Base-by-base conservation (phyloP, 2,329 filamentous ascomycete genomes). In the Pyrenochaeta sp. region DNA sequence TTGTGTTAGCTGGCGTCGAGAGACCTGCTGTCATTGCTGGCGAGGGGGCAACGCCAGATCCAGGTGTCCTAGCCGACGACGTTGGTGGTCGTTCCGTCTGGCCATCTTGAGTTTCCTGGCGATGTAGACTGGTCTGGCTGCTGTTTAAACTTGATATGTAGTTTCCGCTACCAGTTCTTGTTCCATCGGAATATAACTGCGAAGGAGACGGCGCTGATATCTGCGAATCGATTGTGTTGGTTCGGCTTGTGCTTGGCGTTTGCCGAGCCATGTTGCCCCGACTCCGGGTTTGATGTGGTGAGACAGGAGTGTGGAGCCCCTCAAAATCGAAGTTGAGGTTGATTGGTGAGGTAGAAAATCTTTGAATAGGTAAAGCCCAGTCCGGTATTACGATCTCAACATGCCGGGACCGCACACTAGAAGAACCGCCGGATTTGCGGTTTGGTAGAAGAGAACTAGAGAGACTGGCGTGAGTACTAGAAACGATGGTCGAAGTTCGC, bases 331-430 rank as follows among this genome's bases (percentile, higher is more conserved):
- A 46, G 7, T 52, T 44, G 39, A 62, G 51, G 15, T 60, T 58
- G 32, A 68, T 60, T 23, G 70, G 65, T 34, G 65, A 66, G 10
- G 67, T 58, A 44, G 69, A 59, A 38, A 71, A 63, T 60, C 61
- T 65, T 42, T 72, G 62, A 48, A 72, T 60, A 55, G 74, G 73
- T 64, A 69, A 59, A 38, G 72, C 74, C 70, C 70, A 77, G 41
- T 69, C 58, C 29, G 75, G 73, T 51, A 77, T 77, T 48, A 75
- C 61, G 58, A 77, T 77, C 66, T 77, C 74, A 44, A 78, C 75
- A 77, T 78, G 74, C 69, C 76, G 68, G 32, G 70, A 63, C 55
- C 64, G 58, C 36, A 58, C 45, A 44, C 56, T 67, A 15, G 58
- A 58, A 30, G 65, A 67, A 41, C 67, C 60, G 38, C 56, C 60